Conservation (phyloP, 2,329 filamentous ascomycete species). For the Zymoseptoria ardabiliae region DNA sequence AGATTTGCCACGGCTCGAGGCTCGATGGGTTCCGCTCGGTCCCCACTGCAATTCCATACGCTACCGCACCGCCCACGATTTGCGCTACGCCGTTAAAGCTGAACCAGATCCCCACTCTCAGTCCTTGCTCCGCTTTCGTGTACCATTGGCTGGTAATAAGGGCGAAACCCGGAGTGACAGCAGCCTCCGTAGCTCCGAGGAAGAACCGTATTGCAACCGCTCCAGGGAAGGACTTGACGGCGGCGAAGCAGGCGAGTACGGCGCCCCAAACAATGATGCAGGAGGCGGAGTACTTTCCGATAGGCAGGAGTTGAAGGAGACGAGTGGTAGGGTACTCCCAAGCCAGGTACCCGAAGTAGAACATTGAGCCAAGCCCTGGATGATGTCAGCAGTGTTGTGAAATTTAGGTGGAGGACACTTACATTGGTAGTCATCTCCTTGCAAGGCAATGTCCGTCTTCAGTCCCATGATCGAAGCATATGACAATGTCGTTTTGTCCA, state of each 20-base stretch:
- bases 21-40: slow-evolving; percentile 47
- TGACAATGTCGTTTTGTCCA: slow-evolving; percentile 53
- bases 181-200: slow-evolving; percentile 60
- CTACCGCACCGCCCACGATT: slow-evolving; percentile 55
- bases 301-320: slow-evolving; percentile 55
- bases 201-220: slow-evolving; percentile 61
- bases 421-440: slow-evolving; percentile 48
- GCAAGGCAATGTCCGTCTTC: slow-evolving; percentile 38
- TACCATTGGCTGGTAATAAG: slow-evolving; percentile 67
- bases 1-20: slow-evolving; percentile 60
- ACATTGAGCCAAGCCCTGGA: slow-evolving; percentile 35
- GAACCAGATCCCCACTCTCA: slow-evolving; percentile 60
- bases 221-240: slow-evolving; percentile 52
- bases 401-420: slow-evolving; percentile 47
- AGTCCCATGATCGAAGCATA: slow-evolving; percentile 48
- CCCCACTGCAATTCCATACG: slow-evolving; percentile 56
- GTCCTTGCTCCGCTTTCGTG: slow-evolving; percentile 60
- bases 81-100: slow-evolving; percentile 58
- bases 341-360: slow-evolving; percentile 49
- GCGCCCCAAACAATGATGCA: slow-evolving; percentile 59
- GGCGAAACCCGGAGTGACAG: slow-evolving; percentile 62
- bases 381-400: slow-evolving; percentile 22
- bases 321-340: slow-evolving; percentile 60
- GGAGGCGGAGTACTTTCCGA: slow-evolving; percentile 59
- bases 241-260: slow-evolving; percentile 56